Base-by-base conservation (phyloP, 2,329 filamentous ascomycete species). In the Claviceps africana region DNA sequence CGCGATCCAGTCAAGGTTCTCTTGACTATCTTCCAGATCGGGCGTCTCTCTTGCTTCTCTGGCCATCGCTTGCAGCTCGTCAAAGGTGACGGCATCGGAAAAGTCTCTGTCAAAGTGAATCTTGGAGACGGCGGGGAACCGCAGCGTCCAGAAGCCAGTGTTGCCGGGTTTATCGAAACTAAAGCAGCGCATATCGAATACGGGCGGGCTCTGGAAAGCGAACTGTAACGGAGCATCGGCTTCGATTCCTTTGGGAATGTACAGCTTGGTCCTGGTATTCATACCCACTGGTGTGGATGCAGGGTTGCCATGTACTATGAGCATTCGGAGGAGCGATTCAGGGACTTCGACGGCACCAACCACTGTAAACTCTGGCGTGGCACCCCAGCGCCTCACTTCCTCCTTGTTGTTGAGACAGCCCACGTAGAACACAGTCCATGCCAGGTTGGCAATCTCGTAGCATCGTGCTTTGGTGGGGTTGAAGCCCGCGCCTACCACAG, bases 371-470 rank as follows among this genome's bases (percentile, higher is more conserved):
- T 65, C 67, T 0, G 86, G 84, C 50, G 65, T 75, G 3, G 67
- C 70, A 2, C 68, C 65, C 57, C 70, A 75, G 7, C 75, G 70
- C 30, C 71, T 62, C 0, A 83, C 77, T 15, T 77, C 74, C 6
- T 77, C 71, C 58, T 79, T 81, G 59, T 93, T 93, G 22, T 77
- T 70, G 9, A 90, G 70, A 63, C 88, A 95, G 1, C 82, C 89
- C 17, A 95, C 67, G 60, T 85, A 83, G 61, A 94, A 95, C 49
- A 86, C 81, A 3, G 87, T 95, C 83, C 85, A 95, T 51, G 76
- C 75, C 44, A 86, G 61, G 19, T 74, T 72, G 6, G 71, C 70
- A 2, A 83, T 65, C 4, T 70, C 66, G 47, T 79, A 76, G 8
- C 73, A 70, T 46, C 72, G 73, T 8, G 83, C 85, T 55, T 81